A percentile compares a stretch with the other conserved stretches of the same genome.
Conservation (phyloP, 192 early-diverging fungal genomes). For the Mortierella antarctica region DNA sequence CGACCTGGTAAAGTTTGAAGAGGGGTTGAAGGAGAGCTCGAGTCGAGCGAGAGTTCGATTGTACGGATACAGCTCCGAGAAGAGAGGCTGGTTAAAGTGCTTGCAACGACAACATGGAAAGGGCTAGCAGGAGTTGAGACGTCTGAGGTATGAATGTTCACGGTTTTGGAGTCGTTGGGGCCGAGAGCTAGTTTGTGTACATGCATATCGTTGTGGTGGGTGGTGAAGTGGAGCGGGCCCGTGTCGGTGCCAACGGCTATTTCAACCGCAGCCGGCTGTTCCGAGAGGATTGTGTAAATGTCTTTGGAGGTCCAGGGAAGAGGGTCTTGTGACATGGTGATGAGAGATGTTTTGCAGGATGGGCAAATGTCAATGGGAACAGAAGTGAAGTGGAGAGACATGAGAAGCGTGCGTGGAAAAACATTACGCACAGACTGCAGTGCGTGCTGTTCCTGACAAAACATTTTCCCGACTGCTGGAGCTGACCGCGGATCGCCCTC, state of each 20-base stretch:
- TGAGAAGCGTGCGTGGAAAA: too few species aligned
- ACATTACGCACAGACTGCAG: too few species aligned
- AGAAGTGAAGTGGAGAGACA: too few species aligned
- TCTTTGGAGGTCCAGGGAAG: constrained; percentile 14
- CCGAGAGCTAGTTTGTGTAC: not conserved
- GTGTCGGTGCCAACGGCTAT: not conserved
- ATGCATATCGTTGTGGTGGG: not conserved
- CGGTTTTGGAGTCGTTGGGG: not conserved
- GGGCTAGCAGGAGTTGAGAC: constrained; percentile 1
- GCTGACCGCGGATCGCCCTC: too few species aligned
- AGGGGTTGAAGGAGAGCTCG: not conserved
- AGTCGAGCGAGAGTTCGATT: constrained; percentile 16
- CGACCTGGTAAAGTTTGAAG: not conserved
- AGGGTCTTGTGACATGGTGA: not conserved
- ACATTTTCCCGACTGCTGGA: too few species aligned
- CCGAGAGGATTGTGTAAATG: constrained; percentile 9
- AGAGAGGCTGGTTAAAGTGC: not conserved
- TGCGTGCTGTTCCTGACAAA: too few species aligned
- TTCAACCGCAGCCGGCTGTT: constrained; percentile 16
- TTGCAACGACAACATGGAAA: not conserved
- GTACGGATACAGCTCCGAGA: constrained; percentile 16
- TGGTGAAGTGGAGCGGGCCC: not conserved
- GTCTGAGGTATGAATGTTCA: not conserved
- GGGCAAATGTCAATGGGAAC: too few species aligned
- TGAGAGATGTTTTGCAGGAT: too few species aligned